These are phyloP conservation scores for Colletotrichum lini DNA, from an alignment of 2,329 filamentous ascomycete genomes.

Conservation along the genomic window DNA sequence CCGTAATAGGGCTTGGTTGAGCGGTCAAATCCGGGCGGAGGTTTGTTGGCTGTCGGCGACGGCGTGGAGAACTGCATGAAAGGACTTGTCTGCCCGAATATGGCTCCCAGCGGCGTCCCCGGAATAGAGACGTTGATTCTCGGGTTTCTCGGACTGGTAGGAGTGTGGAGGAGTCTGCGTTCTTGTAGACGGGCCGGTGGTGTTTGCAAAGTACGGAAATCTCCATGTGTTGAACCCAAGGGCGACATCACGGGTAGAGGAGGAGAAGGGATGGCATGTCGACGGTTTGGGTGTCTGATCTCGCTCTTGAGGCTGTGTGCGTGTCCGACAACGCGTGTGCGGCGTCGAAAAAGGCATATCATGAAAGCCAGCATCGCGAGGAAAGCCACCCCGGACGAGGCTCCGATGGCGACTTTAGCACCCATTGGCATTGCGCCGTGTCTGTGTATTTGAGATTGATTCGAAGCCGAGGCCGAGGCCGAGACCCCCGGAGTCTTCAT, in stretches of 20 bases:
- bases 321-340: conserved; percentile 45
- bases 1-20: conserved; percentile 31
- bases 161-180: conserved; percentile 58
- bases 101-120: not conserved
- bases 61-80: conserved; percentile 46
- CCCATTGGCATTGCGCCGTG: conserved; percentile 52
- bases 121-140: conserved; percentile 1
- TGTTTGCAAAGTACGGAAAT: conserved; percentile 51
- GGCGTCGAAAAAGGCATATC: conserved; percentile 55
- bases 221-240: conserved; percentile 47
- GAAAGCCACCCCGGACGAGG: conserved; percentile 58
- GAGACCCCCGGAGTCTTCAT: not conserved
- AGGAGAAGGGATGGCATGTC: conserved; percentile 54
- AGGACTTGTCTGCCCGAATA: conserved; percentile 43
- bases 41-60: conserved; percentile 52
- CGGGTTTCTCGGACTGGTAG: not conserved
- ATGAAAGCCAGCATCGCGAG: conserved; percentile 54
- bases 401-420: conserved; percentile 61
- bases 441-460: not conserved
- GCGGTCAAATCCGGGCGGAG: conserved; percentile 53
- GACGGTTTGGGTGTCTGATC: conserved; percentile 43
- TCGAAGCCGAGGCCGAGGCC: not conserved
- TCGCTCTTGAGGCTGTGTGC: conserved; percentile 39
- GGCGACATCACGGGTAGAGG: conserved; percentile 61
- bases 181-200: conserved; percentile 65